Evolutionary conservation across 2,329 filamentous ascomycete species (phyloP), one percentile per base, ranked within the genome.

Genomic region (Exophiala calicioides): DNA sequence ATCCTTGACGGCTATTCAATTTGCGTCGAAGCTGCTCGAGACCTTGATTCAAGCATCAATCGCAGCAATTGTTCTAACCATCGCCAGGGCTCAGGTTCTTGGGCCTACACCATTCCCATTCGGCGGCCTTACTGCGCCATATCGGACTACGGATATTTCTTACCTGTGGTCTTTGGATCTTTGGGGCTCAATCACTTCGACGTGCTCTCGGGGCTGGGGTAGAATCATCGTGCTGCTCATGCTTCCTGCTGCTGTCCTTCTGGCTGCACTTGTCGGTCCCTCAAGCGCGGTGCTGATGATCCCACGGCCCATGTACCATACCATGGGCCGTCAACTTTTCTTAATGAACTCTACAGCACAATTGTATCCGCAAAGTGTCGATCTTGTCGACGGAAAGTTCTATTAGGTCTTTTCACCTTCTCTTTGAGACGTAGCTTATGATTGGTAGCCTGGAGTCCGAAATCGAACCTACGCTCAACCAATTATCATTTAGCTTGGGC

Each of bases 41-140:
- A 26, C 50, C 16, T 35, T 53, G 4, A 50, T 50, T 4, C 50
- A 53, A 26, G 38, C 50, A 10, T 53, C 50, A 18, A 13, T 53
- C 9, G 38, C 45, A 18, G 37, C 34, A 20, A 31, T 50, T 4
- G 4, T 50, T 12, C 34, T 53, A 3, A 15, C 13, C 15, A 16
- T 35, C 5, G 30, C 46, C 10, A 9, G 45, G 24, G 10, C 31
- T 7, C 36, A 21, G 7, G 24, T 39, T 5, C 20, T 27, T 9
- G 13, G 20, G 30, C 12, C 24, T 44, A 7, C 18, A 21, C 15
- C 13, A 9, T 5, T 44, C 18, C 49, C 44, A 9, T 13, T 52
- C 13, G 44, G 44, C 4, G 21, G 10, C 13, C 30, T 49, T 12
- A 16, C 49, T n/a, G 38, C 49, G 4, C 49, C 44, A n/a, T 34